These are phyloP conservation scores for Coffea humblotiana DNA, from an alignment of 305 asterid species.

Conservation along the genomic window DNA sequence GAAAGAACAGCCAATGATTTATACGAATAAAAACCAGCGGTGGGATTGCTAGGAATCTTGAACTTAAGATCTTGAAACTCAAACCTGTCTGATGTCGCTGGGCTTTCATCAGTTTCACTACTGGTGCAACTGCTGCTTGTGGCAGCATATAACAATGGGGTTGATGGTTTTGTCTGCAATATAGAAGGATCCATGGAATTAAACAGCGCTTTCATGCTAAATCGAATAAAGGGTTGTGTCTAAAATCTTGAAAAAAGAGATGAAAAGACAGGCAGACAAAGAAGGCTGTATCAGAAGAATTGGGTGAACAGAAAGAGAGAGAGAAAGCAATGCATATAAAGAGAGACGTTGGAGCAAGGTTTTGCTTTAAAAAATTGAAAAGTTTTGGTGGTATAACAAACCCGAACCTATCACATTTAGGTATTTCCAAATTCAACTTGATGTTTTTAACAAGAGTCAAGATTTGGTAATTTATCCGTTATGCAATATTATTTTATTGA, in stretches of 20 bases:
- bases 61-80: constrained; percentile 36
- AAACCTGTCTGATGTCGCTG: constrained; percentile 36
- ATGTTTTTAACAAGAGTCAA: neutral
- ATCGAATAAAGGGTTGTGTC: neutral
- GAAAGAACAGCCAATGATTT: constrained; percentile 69
- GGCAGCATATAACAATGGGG: constrained; percentile 45
- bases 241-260: neutral
- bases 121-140: constrained; percentile 29
- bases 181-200: constrained; percentile 16
- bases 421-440: neutral
- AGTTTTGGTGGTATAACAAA: no score
- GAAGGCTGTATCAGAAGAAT: neutral
- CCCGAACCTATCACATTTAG: no score
- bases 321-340: neutral
- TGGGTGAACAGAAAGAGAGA: constrained; percentile 5
- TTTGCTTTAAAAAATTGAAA: neutral
- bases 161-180: constrained; percentile 22
- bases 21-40: constrained; percentile 41
- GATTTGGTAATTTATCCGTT: neutral
- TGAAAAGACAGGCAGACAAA: neutral
- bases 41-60: constrained; percentile 35
- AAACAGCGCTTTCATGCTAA: constrained; percentile 9
- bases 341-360: constrained; percentile 21
- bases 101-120: constrained; percentile 57
- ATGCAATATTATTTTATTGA: no score